Evolutionary conservation across 257 asterid species (phyloP), one percentile per base, ranked within the genome.

Genomic region (Thymus mandschuricus): DNA sequence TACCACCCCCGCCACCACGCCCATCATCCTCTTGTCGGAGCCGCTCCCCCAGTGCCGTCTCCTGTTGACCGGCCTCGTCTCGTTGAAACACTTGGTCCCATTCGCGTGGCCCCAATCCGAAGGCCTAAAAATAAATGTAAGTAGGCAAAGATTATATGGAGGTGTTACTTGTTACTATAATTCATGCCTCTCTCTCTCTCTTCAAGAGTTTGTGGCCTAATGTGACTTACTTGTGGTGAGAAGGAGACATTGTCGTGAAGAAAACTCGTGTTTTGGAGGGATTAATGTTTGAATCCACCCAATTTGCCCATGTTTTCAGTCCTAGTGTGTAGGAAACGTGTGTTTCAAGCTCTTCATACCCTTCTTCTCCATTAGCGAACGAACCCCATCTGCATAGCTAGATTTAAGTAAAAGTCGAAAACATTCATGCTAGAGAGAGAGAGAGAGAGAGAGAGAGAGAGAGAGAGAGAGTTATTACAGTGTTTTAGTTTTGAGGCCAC

Each of bases 271-370:
- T 90, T 61, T 43, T 80, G 64, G 81, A 87, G 31, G 98, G 92
- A 79, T 88, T 60, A 11, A 90, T 70, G 43, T 90, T 87, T 15
- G 98, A 87, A 73, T 90, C 98, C 49, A 93, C 86, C 98, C 98
- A 93, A 62, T 93, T 93, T 6, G 98, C 98, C 96, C 98, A 93
- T 72, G 98, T 90, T 57, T 84, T 89, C 48, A 93, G 73, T 43
- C 84, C 98, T 72, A 93, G 55, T 54, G 75, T 86, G 81, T 93
- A 93, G 1, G 98, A 80, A 71, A 90, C 80, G 2, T 78, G 64
- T 0, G 94, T 75, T 48, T 88, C 96, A 68, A 90, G 41, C 70
- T 87, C 94, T 74, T 93, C 88, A 40, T 80, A 87, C 28, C 97
- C 98, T 69, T 90, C 87, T 43, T 82, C 87, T 9, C 97, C 97